Evolutionary conservation across 768 basidiomycete species (phyloP).

Genomic region (Lyophyllum semitale): DNA sequence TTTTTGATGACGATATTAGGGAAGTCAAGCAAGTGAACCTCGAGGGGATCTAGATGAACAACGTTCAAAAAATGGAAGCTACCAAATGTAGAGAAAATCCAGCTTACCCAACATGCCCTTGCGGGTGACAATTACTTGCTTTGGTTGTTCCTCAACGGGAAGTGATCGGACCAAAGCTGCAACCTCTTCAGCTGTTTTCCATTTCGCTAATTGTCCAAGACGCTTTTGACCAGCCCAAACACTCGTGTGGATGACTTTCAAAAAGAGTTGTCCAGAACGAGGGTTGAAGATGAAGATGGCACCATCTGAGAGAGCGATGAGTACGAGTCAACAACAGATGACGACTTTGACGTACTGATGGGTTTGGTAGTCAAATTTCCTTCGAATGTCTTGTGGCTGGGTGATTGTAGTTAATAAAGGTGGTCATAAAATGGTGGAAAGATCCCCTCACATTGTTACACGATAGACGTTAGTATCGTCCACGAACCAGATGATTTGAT

Average conservation of each 20-base stretch:
- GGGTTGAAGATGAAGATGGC: constrained; percentile 99
- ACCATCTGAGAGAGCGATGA: constrained; percentile 54
- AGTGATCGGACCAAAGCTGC: constrained; percentile 95
- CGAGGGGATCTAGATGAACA: constrained; percentile 70
- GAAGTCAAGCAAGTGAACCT: constrained; percentile 99
- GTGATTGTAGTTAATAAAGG: constrained; percentile 8
- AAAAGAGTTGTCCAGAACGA: constrained; percentile 94
- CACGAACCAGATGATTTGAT: constrained; percentile 99
- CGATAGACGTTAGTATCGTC: constrained; percentile 99
- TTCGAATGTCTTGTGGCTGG: constrained; percentile 97
- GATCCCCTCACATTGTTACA: constrained; percentile 76
- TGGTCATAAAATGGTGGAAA: neutral
- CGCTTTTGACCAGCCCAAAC: constrained; percentile 99
- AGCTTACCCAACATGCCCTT: constrained; percentile 96
- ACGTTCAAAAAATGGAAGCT: neutral
- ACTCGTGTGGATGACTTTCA: constrained; percentile 99
- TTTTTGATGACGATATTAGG: constrained; percentile 99
- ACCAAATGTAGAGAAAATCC: neutral
- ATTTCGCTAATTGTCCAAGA: constrained; percentile 98
- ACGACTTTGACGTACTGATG: constrained; percentile 63
- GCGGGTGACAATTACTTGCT: constrained; percentile 98
- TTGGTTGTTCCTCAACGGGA: constrained; percentile 99
- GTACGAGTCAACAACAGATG: constrained; percentile 1
- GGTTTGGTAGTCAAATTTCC: constrained; percentile 99
- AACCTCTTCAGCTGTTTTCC: constrained; percentile 99